Base-by-base conservation (phyloP, 345 rosid species). In the Lepidium africanum region DNA sequence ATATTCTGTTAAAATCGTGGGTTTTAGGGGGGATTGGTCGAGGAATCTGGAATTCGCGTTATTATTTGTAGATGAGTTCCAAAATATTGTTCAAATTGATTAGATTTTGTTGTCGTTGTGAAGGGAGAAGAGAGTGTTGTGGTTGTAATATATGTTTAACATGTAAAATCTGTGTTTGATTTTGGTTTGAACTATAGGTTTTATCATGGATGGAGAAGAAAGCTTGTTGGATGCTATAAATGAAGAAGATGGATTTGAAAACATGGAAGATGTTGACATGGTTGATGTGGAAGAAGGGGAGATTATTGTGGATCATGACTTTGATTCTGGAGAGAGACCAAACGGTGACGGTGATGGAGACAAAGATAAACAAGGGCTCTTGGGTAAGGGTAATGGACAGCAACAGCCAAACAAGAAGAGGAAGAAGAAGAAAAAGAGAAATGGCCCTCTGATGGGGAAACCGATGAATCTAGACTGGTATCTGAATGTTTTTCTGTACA, bases 281-380 rank as follows among this genome's bases (percentile, higher is more conserved):
- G 76, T 78, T 59, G 97, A 93, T 68, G 87, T 78, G 2, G 97
- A 90, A 76, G 98, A 93, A 76, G 97, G 97, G 33, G 96, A 90
- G 81, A 39, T 93, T 12, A 66, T 85, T 14, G 69, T 77, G 49
- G 93, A 84, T n/a, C 30, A 57, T n/a, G 75, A 56, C 19, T 30
- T 73, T 0, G 51, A 49, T 21, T 57, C 72, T 72, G 81, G 70
- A 48, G 16, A 47, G 49, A 76, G 53, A 27, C 65, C 39, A 8
- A 13, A 40, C 47, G 36, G 56, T 9, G 70, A 38, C 11, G 59
- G 61, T 5, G 80, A 58, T 33, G 77, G 38, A 33, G 68, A 49
- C 53, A 69, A 10, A 17, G 83, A 43, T 61, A 66, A 57, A 55
- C 66, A 65, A 70, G 86, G 62, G 10, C 10, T 70, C 8, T 76